These are phyloP conservation scores for Phytophthora cactorum DNA, from an alignment of 352 stramenopile species.

Conservation along the genomic window DNA sequence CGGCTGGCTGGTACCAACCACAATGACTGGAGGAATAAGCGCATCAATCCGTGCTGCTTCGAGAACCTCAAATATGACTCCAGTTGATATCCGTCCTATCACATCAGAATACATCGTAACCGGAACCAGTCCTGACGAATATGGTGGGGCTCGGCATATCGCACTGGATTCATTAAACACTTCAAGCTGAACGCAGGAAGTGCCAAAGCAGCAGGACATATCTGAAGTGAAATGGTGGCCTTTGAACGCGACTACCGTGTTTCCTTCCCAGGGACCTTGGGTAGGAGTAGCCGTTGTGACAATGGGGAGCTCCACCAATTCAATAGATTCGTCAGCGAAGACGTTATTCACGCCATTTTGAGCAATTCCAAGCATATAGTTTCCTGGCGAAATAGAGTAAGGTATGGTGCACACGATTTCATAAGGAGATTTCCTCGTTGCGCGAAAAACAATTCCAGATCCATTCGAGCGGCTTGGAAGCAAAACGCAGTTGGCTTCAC, in stretches of 20 bases:
- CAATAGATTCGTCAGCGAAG: slow-evolving; percentile 17
- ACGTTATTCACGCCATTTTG: slow-evolving; percentile 33
- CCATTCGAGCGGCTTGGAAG: neutral
- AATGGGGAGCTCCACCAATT: slow-evolving; percentile 32
- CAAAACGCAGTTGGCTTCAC: slow-evolving; percentile 28
- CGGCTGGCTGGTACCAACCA: slow-evolving; percentile 29
- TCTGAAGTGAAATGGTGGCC: slow-evolving; percentile 30
- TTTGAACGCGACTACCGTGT: slow-evolving; percentile 35
- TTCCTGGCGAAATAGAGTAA: neutral
- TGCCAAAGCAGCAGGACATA: slow-evolving; percentile 58
- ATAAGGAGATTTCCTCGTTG: slow-evolving; percentile 38
- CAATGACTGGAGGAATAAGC: slow-evolving; percentile 36
- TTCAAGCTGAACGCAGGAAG: slow-evolving; percentile 33
- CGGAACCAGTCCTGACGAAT: slow-evolving; percentile 12
- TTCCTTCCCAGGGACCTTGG: slow-evolving; percentile 24
- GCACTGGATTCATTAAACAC: slow-evolving; percentile 27
- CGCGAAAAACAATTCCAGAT: slow-evolving; percentile 4
- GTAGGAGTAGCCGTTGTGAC: slow-evolving; percentile 30
- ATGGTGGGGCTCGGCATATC: slow-evolving; percentile 27
- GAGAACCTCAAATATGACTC: slow-evolving; percentile 34
- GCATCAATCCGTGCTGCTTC: slow-evolving; percentile 13
- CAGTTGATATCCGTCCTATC: slow-evolving; percentile 17
- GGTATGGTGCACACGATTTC: slow-evolving; percentile 35
- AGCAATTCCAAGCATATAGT: slow-evolving; percentile 35
- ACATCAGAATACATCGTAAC: slow-evolving; percentile 24